A percentile compares a stretch with the other conserved stretches of the same genome.
Evolutionary conservation across 2,329 filamentous ascomycete species (phyloP).

Genomic region (Xylariaceae sp.): DNA sequence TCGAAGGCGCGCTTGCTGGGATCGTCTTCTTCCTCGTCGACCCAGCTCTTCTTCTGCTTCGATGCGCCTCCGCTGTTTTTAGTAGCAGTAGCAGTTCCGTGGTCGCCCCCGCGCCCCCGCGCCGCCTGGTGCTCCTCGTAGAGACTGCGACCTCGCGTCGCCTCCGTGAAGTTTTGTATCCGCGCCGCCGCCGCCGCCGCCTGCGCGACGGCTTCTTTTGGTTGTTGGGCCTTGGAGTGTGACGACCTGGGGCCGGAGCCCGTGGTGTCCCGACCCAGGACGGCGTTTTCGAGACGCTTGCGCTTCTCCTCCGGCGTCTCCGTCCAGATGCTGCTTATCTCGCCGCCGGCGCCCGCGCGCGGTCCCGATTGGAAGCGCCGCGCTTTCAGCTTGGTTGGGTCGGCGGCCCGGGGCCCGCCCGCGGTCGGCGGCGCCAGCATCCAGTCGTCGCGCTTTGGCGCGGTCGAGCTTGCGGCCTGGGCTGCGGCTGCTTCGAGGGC

Average conservation of each 20-base stretch:
- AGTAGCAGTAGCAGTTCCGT: slow-evolving; percentile 17
- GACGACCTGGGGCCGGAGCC: slow-evolving; percentile 35
- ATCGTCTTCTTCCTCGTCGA: slow-evolving; percentile 78
- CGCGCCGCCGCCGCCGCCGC: slow-evolving; percentile 53
- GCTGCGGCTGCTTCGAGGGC: slow-evolving; percentile 38
- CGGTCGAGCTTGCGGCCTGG: slow-evolving; percentile 43
- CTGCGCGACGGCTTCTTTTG: slow-evolving; percentile 61
- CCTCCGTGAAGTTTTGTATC: slow-evolving; percentile 57
- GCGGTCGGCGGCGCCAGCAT: slow-evolving; percentile 74
- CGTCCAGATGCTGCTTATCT: slow-evolving; percentile 79
- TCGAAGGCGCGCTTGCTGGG: slow-evolving; percentile 90
- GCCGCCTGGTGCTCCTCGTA: slow-evolving; percentile 62
- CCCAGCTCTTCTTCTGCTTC: slow-evolving; percentile 38
- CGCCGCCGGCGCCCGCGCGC: slow-evolving; percentile 46
- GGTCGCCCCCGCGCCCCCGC: slow-evolving; percentile 33
- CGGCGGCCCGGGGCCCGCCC: slow-evolving; percentile 65
- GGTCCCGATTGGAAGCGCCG: slow-evolving; percentile 79
- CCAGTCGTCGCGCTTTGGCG: slow-evolving; percentile 79
- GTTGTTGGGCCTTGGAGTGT: not conserved
- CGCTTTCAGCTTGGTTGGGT: slow-evolving; percentile 82
- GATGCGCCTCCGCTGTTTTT: slow-evolving; percentile 23
- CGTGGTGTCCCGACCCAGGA: slow-evolving; percentile 73
- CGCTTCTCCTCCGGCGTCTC: slow-evolving; percentile 91
- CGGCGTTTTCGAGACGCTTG: slow-evolving; percentile 78
- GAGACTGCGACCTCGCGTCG: slow-evolving; percentile 62